Conservation (phyloP, 148 eudicot species). For the Chenopodium berlandieri region DNA sequence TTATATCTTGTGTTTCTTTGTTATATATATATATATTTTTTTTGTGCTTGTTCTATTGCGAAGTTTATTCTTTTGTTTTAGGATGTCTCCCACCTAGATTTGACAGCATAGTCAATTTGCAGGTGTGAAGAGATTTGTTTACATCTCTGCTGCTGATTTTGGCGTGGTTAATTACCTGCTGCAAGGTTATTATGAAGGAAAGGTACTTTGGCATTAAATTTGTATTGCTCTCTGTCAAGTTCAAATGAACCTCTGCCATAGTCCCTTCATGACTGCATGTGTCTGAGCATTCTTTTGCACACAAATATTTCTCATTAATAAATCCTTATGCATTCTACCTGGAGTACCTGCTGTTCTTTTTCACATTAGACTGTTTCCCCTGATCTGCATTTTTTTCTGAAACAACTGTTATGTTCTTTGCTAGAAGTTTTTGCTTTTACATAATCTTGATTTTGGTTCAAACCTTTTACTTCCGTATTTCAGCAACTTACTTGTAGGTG, state of each 20-base stretch:
- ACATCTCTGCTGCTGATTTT: constrained; percentile 83
- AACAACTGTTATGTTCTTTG: background rate
- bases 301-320: background rate
- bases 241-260: background rate
- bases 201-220: constrained; percentile 42
- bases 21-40: background rate
- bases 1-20: background rate
- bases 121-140: constrained; percentile 81
- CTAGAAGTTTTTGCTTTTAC: background rate
- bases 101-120: constrained; percentile 21
- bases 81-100: constrained; percentile 8
- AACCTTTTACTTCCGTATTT: background rate
- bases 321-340: background rate
- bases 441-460: background rate
- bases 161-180: constrained; percentile 67
- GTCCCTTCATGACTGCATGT: background rate
- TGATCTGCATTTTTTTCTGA: background rate
- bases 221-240: background rate
- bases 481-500: background rate
- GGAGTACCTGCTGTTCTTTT: background rate
- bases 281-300: background rate
- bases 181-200: constrained; percentile 80
- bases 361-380: background rate
- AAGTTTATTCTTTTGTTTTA: constrained; percentile 9
- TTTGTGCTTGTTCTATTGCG: constrained; percentile 4